phyloP scores from a whole-genome alignment of 148 eudicot genomes.

The Nepenthes mirabilis region DNA sequence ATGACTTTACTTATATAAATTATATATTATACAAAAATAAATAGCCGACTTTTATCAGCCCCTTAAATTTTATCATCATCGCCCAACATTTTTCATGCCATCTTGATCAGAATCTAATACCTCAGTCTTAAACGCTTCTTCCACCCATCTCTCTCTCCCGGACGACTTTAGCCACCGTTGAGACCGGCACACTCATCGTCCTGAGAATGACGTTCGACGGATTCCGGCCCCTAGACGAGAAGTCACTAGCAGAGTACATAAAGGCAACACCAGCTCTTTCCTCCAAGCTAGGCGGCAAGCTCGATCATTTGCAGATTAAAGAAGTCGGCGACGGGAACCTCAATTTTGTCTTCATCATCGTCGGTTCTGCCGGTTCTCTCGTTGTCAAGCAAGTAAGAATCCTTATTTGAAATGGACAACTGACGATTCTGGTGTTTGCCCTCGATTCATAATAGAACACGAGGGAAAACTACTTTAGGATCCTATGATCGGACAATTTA shows the following conservation, averaged over 20 bases:
- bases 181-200: no score
- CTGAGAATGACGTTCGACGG: slow-evolving; percentile 7
- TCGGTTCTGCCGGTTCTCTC: slow-evolving; percentile 35
- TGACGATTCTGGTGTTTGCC: neutral
- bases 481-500: no score
- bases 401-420: neutral
- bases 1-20: no score
- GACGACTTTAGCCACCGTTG: no score
- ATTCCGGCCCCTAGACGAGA: slow-evolving; percentile 65
- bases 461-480: no score
- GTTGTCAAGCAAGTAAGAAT: slow-evolving; percentile 72
- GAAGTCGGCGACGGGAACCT: slow-evolving; percentile 98
- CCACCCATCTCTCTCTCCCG: no score
- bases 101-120: no score
- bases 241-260: slow-evolving; percentile 57
- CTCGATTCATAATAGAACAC: neutral
- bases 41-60: no score
- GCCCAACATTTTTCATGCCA: no score
- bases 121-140: no score
- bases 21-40: no score
- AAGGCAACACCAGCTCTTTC: slow-evolving; percentile 57
- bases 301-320: slow-evolving; percentile 41
- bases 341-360: slow-evolving; percentile 75
- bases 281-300: slow-evolving; percentile 33
- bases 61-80: no score